phyloP scores from a whole-genome alignment of 371 early-diverging fungal species.

The Batrachochytrium dendrobatidis region DNA sequence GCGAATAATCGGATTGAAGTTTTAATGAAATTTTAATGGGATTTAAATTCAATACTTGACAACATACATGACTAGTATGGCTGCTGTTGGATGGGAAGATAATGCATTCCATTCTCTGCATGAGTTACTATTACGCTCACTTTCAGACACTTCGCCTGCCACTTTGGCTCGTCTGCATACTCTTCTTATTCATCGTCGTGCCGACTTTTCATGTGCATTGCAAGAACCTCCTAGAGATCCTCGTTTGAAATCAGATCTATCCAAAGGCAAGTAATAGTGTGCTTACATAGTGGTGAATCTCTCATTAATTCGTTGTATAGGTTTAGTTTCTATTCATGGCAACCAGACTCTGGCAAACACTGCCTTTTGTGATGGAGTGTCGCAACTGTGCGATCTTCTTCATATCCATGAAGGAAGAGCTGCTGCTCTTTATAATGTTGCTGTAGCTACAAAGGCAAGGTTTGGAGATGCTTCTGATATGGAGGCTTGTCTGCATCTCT shows the following conservation, averaged over 20 bases:
- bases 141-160: not conserved
- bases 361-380: constrained; percentile 59
- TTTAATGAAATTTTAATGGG: no score
- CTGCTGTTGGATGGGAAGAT: constrained; percentile 1
- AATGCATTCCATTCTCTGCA: not conserved
- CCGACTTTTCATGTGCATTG: not conserved
- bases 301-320: constrained; percentile 3
- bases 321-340: constrained; percentile 13
- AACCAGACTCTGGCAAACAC: constrained; percentile 33
- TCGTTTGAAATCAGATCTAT: not conserved
- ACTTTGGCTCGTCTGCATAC: not conserved
- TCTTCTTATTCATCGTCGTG: not conserved
- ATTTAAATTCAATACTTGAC: no score
- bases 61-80: no score
- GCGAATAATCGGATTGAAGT: no score
- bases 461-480: constrained; percentile 49
- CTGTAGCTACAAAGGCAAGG: constrained; percentile 41
- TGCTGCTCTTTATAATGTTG: constrained; percentile 60
- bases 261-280: not conserved
- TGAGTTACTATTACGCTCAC: not conserved
- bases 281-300: not conserved
- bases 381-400: constrained; percentile 70
- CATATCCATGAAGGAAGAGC: constrained; percentile 72
- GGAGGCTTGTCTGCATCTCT: constrained; percentile 63
- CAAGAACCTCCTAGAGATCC: not conserved